Base-by-base conservation (phyloP, 768 basidiomycete genomes). In the Lyophyllum semitale region DNA sequence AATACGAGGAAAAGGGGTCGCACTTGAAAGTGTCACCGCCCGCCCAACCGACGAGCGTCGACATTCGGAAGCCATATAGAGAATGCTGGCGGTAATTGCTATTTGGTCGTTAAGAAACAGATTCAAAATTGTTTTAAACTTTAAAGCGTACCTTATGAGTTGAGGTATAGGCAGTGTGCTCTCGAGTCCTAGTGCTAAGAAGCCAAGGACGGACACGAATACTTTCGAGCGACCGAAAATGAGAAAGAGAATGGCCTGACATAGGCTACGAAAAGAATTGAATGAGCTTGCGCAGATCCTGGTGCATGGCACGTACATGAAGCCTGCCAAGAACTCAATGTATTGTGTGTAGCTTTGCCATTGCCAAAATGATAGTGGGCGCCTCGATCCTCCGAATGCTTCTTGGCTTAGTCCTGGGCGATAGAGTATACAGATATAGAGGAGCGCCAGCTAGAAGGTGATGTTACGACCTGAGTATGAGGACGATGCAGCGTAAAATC, bases 21-120 rank as follows among this genome's bases (percentile, higher is more conserved):
- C 63, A 91, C 92, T 94, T 94, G 82, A 91, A 93, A 17, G 83
- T 70, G 70, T 94, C 92, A 59, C 92, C 92, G 55, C 88, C 90
- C 43, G 83, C 73, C 92, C 92, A 93, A 27, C 92, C 92, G 32
- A 92, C 64, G 46, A 94, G 70, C 2, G 92, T 94, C 7, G 91
- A 90, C 70, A 84, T 80, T 30, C 91, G 83, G 71, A 94, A 94
- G 32, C 92, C 92, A 70, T 92, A 92, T 44, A 94, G 68, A 2
- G 92, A 92, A 38, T 82, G 82, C 63, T 85, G 88, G 50, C 83
- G 84, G 68, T 87, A 88, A 63, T 94, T 94, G 64, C 92, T 93
- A 20, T 8, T 20, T 15, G 20, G 8, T 1, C 0, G 38, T 50
- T 33, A 63, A 26, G 51, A 11, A 52, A 55, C 15, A 26, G 43